Percentiles rank a stretch among this genome's conserved stretches.
Evolutionary conservation across 2,329 filamentous ascomycete species (phyloP).

Genomic region (Uncinocarpus reesii): DNA sequence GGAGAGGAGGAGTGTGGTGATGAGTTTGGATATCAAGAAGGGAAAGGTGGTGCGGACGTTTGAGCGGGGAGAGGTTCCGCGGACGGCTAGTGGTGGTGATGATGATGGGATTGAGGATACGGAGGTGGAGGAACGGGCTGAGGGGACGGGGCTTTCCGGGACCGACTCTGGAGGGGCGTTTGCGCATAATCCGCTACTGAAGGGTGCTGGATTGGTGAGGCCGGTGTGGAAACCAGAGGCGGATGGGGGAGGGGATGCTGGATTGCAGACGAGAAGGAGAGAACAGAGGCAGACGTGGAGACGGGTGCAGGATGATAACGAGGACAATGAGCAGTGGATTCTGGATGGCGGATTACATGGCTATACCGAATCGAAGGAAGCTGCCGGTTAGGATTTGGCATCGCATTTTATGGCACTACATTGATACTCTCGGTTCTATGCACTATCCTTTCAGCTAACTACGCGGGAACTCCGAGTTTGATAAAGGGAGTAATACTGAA

Average conservation of each 20-base stretch:
- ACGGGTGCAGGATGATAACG: constrained; percentile 38
- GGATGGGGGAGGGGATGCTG: background rate
- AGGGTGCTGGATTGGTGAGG: constrained; percentile 35
- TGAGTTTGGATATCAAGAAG: constrained; percentile 72
- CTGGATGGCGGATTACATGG: constrained; percentile 37
- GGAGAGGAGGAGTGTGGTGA: constrained; percentile 74
- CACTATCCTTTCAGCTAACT: too few species aligned
- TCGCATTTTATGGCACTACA: too few species aligned
- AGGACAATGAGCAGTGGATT: constrained; percentile 41
- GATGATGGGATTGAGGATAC: too few species aligned
- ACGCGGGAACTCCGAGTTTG: too few species aligned
- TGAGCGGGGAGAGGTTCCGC: constrained; percentile 29
- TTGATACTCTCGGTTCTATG: too few species aligned
- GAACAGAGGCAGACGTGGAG: constrained; percentile 37
- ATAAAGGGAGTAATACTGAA: too few species aligned
- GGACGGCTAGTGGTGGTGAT: too few species aligned
- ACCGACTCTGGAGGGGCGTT: constrained; percentile 28
- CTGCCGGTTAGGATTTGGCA: too few species aligned
- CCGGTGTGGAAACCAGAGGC: constrained; percentile 37
- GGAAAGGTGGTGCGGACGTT: constrained; percentile 58
- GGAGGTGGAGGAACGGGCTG: constrained; percentile 19
- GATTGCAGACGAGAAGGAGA: constrained; percentile 18
- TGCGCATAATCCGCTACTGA: constrained; percentile 37
- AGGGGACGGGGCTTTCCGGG: constrained; percentile 20
- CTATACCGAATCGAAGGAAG: too few species aligned